Percentiles rank a stretch among this genome's conserved stretches.
Evolutionary conservation across 345 rosid genomes (phyloP).

Genomic region (Ceriops tagal): DNA sequence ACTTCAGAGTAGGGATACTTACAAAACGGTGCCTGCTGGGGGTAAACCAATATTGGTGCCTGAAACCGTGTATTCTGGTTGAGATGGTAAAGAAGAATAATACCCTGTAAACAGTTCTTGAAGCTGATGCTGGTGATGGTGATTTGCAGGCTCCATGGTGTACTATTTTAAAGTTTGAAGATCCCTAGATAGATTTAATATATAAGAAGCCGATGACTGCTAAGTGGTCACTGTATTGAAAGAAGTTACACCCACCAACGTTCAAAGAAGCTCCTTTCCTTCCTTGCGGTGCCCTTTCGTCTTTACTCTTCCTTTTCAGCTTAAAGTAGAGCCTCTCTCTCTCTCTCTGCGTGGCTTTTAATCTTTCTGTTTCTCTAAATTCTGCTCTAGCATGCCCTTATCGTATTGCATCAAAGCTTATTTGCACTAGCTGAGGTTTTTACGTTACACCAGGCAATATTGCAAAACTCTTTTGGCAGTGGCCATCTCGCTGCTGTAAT

Average conservation of each 20-base stretch:
- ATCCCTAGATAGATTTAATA: constrained; percentile 5
- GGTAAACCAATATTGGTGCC: constrained; percentile 9
- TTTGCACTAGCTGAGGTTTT: no score
- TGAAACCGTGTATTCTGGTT: constrained; percentile 20
- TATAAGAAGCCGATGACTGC: background rate
- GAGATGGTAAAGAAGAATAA: constrained; percentile 19
- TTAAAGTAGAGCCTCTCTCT: no score
- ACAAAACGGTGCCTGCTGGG: constrained; percentile 17
- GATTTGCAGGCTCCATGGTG: constrained; percentile 33
- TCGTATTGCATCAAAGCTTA: no score
- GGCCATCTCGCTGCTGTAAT: no score
- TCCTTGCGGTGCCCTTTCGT: no score
- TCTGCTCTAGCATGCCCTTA: no score
- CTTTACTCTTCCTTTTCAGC: no score
- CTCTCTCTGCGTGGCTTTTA: no score
- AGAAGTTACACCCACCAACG: background rate
- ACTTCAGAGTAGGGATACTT: constrained; percentile 6
- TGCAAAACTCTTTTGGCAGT: no score
- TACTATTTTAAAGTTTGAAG: background rate
- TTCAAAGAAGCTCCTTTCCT: no score
- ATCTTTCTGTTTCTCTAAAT: no score
- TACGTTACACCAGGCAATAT: no score
- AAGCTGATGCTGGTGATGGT: constrained; percentile 24
- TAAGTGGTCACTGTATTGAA: background rate
- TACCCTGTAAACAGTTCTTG: constrained; percentile 23